Base-by-base conservation (phyloP, 345 rosid species). In the Pistacia atlantica region DNA sequence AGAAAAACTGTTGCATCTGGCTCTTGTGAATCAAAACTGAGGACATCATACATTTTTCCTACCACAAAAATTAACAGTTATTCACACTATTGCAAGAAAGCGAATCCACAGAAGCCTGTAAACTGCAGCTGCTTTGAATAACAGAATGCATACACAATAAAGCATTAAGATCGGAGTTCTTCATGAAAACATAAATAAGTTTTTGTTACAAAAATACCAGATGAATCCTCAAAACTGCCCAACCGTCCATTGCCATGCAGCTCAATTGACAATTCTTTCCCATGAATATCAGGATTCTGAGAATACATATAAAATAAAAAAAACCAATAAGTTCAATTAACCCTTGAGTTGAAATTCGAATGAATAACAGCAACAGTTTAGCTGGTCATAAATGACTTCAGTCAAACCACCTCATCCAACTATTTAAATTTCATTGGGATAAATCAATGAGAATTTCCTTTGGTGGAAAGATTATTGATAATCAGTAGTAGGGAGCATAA, bases 251-350 rank as follows among this genome's bases (percentile, higher is more conserved):
- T 90, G 57, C 63, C 46, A 73, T 77, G 67, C 45, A 92, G 86
- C 66, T 78, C 82, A 58, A 95, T 75, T 14, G 84, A 75, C 62
- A 92, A 5, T 69, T 86, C 90, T 55, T 77, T 77, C 33, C 91
- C 95, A 67, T 86, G 72, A 54, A 92, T 81, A 68, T 90, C 94
- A 59, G 91, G 90, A 81, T 81, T 74, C 95, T 95, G 87, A 61
- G 65, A 80, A 75, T 4, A 31, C 56, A 70, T 58, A 73, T 38
- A 60, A 28, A 51, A 49, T 7, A 59, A 2, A 57, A 69, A 65
- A 17, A 52, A 3, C 31, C 75, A 42, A 60, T 31, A 2, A 35
- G n/a, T 1, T 54, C 42, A 70, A 38, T 61, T 69, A 52, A 52
- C 6, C 2, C 63, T 8, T 12, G 33, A 51, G 35, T 13, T 25